Conservation (phyloP, 495 filamentous ascomycete species). For the Glonium stellatum region DNA sequence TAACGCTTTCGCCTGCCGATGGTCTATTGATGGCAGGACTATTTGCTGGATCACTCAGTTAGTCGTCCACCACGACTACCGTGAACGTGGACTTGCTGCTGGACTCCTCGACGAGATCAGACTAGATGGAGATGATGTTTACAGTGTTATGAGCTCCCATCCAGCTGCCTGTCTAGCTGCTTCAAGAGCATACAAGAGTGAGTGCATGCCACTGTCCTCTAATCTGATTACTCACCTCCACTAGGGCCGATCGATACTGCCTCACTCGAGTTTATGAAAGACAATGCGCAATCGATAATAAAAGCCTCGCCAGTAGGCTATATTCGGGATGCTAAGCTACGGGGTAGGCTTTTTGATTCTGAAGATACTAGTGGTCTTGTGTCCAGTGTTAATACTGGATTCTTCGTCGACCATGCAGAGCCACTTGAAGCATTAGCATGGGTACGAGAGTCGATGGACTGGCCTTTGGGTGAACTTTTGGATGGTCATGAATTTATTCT, state of each 20-base stretch:
- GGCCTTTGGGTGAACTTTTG: slow-evolving; percentile 37
- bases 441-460: slow-evolving; percentile 29
- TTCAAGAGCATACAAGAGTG: slow-evolving; percentile 19
- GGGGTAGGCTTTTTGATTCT: slow-evolving; percentile 30
- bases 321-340: slow-evolving; percentile 33
- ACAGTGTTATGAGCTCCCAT: slow-evolving; percentile 33
- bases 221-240: slow-evolving; percentile 13
- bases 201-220: slow-evolving; percentile 9
- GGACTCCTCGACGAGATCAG: slow-evolving; percentile 28
- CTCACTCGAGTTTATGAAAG: slow-evolving; percentile 23
- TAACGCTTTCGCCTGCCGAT: slow-evolving; percentile 37
- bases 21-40: slow-evolving; percentile 23
- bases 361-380: slow-evolving; percentile 26
- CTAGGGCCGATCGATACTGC: slow-evolving; percentile 16
- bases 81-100: slow-evolving; percentile 33
- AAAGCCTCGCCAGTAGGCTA: slow-evolving; percentile 33
- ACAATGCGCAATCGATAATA: slow-evolving; percentile 30
- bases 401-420: slow-evolving; percentile 38
- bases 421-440: slow-evolving; percentile 30
- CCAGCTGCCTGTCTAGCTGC: slow-evolving; percentile 26
- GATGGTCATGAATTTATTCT: slow-evolving; percentile 38
- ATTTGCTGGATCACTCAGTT: slow-evolving; percentile 41
- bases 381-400: slow-evolving; percentile 33
- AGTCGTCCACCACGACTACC: slow-evolving; percentile 33
- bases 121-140: slow-evolving; percentile 30